Percentiles rank a stretch among this genome's conserved stretches.
These are phyloP conservation scores for Trypanosoma lewisi DNA, from an alignment of 208 protist species.

Conservation along the genomic window DNA sequence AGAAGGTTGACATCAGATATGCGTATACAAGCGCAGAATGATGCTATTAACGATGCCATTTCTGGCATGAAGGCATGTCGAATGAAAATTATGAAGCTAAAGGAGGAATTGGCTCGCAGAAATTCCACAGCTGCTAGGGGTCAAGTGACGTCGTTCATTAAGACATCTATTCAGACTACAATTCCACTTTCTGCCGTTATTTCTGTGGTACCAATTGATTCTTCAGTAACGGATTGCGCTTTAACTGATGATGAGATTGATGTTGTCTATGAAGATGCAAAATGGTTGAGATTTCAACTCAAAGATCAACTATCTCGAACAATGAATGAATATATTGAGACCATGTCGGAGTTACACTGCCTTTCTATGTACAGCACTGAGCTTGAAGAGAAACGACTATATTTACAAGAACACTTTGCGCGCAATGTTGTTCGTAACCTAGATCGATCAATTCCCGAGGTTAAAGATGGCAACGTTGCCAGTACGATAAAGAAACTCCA, in stretches of 20 bases:
- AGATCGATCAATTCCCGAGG: not conserved
- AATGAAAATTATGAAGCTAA: slow-evolving; percentile 59
- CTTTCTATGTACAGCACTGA: slow-evolving; percentile 51
- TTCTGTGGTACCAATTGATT: slow-evolving; percentile 43
- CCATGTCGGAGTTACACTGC: slow-evolving; percentile 38
- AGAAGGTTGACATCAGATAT: slow-evolving; percentile 45
- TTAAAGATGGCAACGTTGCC: not conserved
- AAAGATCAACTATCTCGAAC: slow-evolving; percentile 30
- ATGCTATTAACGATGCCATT: slow-evolving; percentile 50
- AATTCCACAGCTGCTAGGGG: slow-evolving; percentile 28
- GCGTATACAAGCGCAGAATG: slow-evolving; percentile 62
- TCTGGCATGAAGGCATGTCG: slow-evolving; percentile 60
- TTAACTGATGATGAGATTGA: slow-evolving; percentile 59
- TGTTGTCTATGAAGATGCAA: slow-evolving; percentile 25
- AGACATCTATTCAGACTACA: slow-evolving; percentile 46
- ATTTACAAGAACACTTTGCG: slow-evolving; percentile 46
- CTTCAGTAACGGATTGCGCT: slow-evolving; percentile 39
- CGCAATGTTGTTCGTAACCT: slow-evolving; percentile 23
- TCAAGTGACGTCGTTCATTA: slow-evolving; percentile 59
- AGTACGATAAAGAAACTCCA: slow-evolving; percentile 29
- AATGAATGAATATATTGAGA: slow-evolving; percentile 21
- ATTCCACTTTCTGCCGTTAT: slow-evolving; percentile 59
- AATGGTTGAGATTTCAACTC: slow-evolving; percentile 35
- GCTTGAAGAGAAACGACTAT: slow-evolving; percentile 51
- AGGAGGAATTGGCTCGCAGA: slow-evolving; percentile 40